Base-by-base conservation (phyloP, 345 rosid species). In the Acer saccharum region DNA sequence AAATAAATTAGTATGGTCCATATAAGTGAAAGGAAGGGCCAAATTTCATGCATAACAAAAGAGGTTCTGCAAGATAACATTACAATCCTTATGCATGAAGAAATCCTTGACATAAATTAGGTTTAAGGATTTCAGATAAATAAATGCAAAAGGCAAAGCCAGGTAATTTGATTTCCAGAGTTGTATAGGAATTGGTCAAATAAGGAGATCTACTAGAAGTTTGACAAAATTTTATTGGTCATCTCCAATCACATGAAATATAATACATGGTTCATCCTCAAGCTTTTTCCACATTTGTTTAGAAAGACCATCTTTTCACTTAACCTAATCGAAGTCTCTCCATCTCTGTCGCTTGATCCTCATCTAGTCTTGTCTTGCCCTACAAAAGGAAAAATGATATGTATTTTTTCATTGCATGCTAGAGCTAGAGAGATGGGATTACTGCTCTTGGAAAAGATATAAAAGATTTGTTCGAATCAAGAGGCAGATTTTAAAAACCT, bases 351-450 rank as follows among this genome's bases (percentile, higher is more conserved):
- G 86, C 86, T 82, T 44, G 87, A 66, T 81, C 97, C 86, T 94
- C 97, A 91, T 92, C 97, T 90, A 94, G 97, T 92, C 91, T 86
- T 86, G 88, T 83, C 87, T 83, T 84, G 84, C 84, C 97, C 96
- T 90, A 92, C 97, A 92, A 91, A 90, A 91, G 79, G 84, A 86
- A 84, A 79, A 83, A 84, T 82, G 65, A 73, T 20, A 77, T 69
- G 67, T 63, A 69, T 81, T 81, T 70, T 82, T 86, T 78, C 82
- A 86, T 81, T 84, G 79, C 41, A 78, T 43, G 69, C 77, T 44
- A 73, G 70, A 80, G 78, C 86, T 65, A 60, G 80, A 55, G 77
- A 81, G 80, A 73, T 35, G 41, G 25, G 55, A 39, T 29, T 64
- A n/a, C 70, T 58, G 18, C 48, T 63, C 77, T 74, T 27, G 8